Base-by-base conservation (phyloP, 805 yeast genomes). In the Saccharomycopsis olivae region DNA sequence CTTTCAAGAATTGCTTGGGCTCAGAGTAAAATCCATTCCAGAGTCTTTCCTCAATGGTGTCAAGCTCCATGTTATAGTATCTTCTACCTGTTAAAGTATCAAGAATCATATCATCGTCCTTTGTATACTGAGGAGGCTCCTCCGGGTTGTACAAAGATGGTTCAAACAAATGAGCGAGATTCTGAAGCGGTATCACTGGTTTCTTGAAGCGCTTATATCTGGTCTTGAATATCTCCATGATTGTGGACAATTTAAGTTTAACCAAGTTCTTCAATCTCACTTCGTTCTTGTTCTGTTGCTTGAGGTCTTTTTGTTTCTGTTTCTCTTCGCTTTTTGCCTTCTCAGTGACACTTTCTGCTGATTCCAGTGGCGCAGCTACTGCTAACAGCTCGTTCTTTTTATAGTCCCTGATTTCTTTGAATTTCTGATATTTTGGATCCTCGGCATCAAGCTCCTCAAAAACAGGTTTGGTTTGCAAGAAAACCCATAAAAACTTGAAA, bases 1-100 rank as follows among this genome's bases (percentile, higher is more conserved):
- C 98, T 49, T 71, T 74, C 50, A 88, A 61, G 53, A 83, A 89
- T 56, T 92, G 96, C 48, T 75, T 78, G 11, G 97, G 96, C 52
- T 87, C 96, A 29, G 85, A 78, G 53, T 92, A 92, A 57, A 61
- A 92, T 0, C 98, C 98, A 58, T 92, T 92, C 98, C 98, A 92
- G 40, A 92, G 60, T 43, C 98, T 68, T 55, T 92, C 97, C 54
- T 92, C 98, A 25, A 92, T 74, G 14, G 87, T 78, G 53, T 92
- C 98, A 40, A 92, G 63, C 53, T 92, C 98, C 83, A 92, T 92
- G 51, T 92, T 92, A 61, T 68, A 71, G 53, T 68, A 89, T 48
- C 65, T 68, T 41, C 72, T 73, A 3, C 92, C 94, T 0, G 94
- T 80, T 0, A 76, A 59, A 9, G 73, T 65, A 52, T 92, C 96